These are phyloP conservation scores for Thermochaetoides thermophila DNA, from an alignment of 495 filamentous ascomycete species.

Conservation along the genomic window DNA sequence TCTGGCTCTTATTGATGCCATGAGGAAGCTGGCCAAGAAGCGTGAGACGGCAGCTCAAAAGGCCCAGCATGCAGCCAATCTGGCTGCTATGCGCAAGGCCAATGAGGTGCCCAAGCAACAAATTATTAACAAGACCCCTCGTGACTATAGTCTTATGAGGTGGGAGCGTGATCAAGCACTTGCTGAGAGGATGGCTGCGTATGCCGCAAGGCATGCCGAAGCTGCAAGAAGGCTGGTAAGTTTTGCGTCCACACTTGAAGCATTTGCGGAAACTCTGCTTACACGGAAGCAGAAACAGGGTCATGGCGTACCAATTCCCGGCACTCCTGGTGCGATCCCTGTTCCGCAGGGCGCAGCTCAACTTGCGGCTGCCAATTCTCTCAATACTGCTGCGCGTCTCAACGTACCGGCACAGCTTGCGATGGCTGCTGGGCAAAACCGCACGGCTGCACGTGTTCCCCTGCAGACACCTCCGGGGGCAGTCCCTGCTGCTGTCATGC, in stretches of 20 bases:
- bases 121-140: conserved; percentile 47
- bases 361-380: conserved; percentile 24
- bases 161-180: conserved; percentile 69
- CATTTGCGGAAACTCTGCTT: conserved; percentile 3
- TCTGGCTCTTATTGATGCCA: conserved; percentile 76
- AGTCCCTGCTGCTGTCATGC: conserved; percentile 19
- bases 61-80: conserved; percentile 59
- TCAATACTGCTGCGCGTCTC: conserved; percentile 21
- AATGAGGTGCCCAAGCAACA: conserved; percentile 50
- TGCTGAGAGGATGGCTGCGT: conserved; percentile 55
- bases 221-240: conserved; percentile 37
- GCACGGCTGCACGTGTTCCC: conserved; percentile 22
- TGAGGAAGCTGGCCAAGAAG: conserved; percentile 92
- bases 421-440: conserved; percentile 19
- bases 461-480: conserved; percentile 30
- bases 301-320: conserved; percentile 26
- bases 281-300: conserved; percentile 18
- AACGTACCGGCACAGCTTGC: conserved; percentile 23
- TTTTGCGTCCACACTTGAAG: not conserved
- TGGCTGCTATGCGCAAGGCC: conserved; percentile 56
- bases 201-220: conserved; percentile 47
- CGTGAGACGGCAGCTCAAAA: conserved; percentile 73
- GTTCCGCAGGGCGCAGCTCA: conserved; percentile 22
- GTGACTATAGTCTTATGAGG: conserved; percentile 78
- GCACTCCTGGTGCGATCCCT: conserved; percentile 23